Evolutionary conservation across 306 rosid genomes (phyloP).

Genomic region (Pachyrhizus erosus): DNA sequence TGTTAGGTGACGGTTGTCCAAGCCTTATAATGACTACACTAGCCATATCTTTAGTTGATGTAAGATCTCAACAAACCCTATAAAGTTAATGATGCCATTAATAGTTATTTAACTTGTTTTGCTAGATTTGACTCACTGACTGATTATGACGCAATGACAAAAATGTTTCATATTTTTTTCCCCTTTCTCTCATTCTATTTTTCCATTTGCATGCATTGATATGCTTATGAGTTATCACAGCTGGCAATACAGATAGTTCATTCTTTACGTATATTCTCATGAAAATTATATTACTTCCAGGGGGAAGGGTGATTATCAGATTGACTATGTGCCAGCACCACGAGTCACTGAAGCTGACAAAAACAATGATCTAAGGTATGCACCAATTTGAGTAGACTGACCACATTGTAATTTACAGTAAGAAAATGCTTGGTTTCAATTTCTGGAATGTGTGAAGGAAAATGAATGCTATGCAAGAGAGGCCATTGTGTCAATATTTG

Average conservation of each 20-base stretch:
- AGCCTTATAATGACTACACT: background rate
- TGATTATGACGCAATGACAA: background rate
- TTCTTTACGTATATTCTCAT: constrained; percentile 17
- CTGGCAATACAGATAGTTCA: background rate
- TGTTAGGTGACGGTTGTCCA: background rate
- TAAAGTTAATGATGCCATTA: background rate
- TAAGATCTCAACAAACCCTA: background rate
- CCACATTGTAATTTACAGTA: constrained; percentile 14
- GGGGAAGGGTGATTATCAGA: constrained; percentile 88
- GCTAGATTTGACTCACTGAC: background rate
- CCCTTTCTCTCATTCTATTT: background rate
- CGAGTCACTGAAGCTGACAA: constrained; percentile 95
- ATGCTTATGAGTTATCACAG: too few relatives aligned
- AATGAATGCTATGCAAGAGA: constrained; percentile 6
- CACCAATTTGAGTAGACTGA: constrained; percentile 10
- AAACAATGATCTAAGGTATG: constrained; percentile 79
- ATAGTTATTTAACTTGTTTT: background rate
- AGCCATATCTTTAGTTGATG: background rate
- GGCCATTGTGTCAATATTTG: background rate
- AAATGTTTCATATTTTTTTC: background rate
- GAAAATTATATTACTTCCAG: constrained; percentile 43
- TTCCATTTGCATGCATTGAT: background rate
- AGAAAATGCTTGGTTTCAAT: constrained; percentile 22
- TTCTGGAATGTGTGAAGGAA: constrained; percentile 13
- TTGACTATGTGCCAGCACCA: constrained; percentile 91